Base-by-base conservation (phyloP, 2,329 filamentous ascomycete species). In the Fusarium begoniae region DNA sequence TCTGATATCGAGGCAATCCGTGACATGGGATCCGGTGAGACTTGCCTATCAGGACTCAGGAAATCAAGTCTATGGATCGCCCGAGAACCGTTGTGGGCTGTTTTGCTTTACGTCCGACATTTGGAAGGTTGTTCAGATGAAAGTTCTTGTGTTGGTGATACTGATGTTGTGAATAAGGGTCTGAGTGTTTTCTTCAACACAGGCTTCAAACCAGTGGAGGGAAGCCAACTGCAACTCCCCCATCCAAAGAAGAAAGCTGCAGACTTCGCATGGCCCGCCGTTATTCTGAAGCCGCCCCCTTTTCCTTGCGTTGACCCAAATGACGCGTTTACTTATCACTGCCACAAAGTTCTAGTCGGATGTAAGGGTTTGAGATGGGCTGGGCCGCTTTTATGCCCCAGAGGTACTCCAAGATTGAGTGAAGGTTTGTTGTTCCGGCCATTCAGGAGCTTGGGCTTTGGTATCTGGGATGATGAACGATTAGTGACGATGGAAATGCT, bases 401-500 rank as follows among this genome's bases (percentile, higher is more conserved):
- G 50, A 20, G 38, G 38, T 4, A 45, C 44, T 17, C 28, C 54
- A 12, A 59, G 58, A 9, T 32, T 74, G 13, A 72, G 48, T 12
- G 58, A 67, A 18, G 66, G 70, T 1, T 20, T 73, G 3, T 8
- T 73, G 1, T 73, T 73, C n/a, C 62, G 71, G 8, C 66, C 70
- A 4, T 63, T 73, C n/a, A 45, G 71, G 6, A 50, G 43, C 11
- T 41, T 73, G 5, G 70, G 71, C 1, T 73, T 73, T 5, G 58
- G 58, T 5, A 51, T 73, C 2, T 73, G 71, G 71, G 71, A 74
- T 22, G 70, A 73, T 17, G 66, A 73, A 6, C 57, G 71, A 14
- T 28, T 73, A 32, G 45, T 59, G 22, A 28, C 35, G 7, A 73
- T 73, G 66, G 55, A 73, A 53, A 74, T 73, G 70, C 55, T 73